Evolutionary conservation across 2,329 filamentous ascomycete genomes (phyloP).

Genomic region (Aspergillus awamori): DNA sequence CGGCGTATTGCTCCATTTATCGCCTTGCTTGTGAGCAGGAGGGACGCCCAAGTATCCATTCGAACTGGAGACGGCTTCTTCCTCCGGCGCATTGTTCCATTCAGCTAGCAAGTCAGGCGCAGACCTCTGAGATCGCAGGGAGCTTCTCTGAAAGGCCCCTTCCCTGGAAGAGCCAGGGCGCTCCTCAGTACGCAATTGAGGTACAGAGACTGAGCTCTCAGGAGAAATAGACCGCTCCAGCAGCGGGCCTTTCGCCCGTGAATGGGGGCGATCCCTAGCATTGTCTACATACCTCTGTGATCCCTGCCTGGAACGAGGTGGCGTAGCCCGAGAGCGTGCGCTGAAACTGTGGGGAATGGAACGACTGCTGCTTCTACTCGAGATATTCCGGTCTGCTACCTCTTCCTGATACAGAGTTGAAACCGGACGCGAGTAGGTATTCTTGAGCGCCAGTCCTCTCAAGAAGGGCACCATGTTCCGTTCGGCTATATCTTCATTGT

Average conservation of each 20-base stretch:
- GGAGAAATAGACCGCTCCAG: constrained; percentile 20
- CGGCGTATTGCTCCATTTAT: constrained; percentile 35
- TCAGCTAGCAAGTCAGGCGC: constrained; percentile 35
- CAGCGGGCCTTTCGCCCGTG: constrained; percentile 13
- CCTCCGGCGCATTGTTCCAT: constrained; percentile 11
- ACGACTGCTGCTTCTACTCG: constrained; percentile 25
- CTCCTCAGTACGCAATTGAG: constrained; percentile 7
- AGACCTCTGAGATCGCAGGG: constrained; percentile 35
- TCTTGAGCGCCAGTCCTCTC: constrained; percentile 29
- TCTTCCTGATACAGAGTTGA: constrained; percentile 46
- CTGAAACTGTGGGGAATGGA: constrained; percentile 27
- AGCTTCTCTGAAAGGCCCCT: not conserved
- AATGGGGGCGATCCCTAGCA: constrained; percentile 5
- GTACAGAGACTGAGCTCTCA: constrained; percentile 5
- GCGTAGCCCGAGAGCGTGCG: constrained; percentile 21
- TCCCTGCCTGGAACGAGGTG: constrained; percentile 15
- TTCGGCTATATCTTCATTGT: constrained; percentile 49
- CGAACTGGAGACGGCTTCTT: constrained; percentile 18
- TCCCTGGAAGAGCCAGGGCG: constrained; percentile 2
- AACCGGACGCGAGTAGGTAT: constrained; percentile 34
- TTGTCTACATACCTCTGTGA: not conserved
- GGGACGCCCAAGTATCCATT: constrained; percentile 34
- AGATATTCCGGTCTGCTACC: constrained; percentile 46
- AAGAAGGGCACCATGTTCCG: constrained; percentile 44
- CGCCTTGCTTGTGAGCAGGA: constrained; percentile 36